phyloP scores from a whole-genome alignment of 345 rosid genomes.

The Camelina sativa region DNA sequence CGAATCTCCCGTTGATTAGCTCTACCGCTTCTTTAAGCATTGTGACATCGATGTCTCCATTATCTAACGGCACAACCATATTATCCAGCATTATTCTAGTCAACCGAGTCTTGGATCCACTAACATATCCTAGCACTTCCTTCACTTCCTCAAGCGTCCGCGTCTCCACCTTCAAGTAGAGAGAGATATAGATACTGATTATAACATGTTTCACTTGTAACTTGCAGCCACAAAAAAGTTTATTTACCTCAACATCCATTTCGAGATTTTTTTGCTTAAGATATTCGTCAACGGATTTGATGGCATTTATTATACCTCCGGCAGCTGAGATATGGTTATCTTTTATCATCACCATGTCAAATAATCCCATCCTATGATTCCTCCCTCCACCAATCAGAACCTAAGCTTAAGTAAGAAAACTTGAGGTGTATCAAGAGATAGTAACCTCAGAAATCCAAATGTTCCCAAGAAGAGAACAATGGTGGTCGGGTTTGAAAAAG shows the following conservation, averaged over 20 bases:
- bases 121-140: slow-evolving; percentile 67
- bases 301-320: slow-evolving; percentile 78
- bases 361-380: slow-evolving; percentile 95
- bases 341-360: slow-evolving; percentile 97
- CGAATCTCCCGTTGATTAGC: slow-evolving; percentile 71
- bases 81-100: slow-evolving; percentile 94
- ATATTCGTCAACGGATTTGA: slow-evolving; percentile 74
- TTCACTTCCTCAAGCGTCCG: slow-evolving; percentile 84
- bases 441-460: slow-evolving; percentile 16
- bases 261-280: slow-evolving; percentile 67
- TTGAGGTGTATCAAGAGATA: slow-evolving; percentile 38
- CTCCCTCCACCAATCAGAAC: slow-evolving; percentile 94
- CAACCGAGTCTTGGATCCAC: slow-evolving; percentile 59
- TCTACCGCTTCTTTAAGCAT: slow-evolving; percentile 85
- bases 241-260: slow-evolving; percentile 89
- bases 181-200: neutral
- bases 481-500: neutral
- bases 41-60: slow-evolving; percentile 82
- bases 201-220: neutral
- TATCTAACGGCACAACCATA: slow-evolving; percentile 86
- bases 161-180: slow-evolving; percentile 72
- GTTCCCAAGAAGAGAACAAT: neutral
- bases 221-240: neutral
- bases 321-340: slow-evolving; percentile 98
- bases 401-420: slow-evolving; percentile 48